Evolutionary conservation across 495 filamentous ascomycete species (phyloP).

Genomic region (Hyaloscypha hepaticicola): DNA sequence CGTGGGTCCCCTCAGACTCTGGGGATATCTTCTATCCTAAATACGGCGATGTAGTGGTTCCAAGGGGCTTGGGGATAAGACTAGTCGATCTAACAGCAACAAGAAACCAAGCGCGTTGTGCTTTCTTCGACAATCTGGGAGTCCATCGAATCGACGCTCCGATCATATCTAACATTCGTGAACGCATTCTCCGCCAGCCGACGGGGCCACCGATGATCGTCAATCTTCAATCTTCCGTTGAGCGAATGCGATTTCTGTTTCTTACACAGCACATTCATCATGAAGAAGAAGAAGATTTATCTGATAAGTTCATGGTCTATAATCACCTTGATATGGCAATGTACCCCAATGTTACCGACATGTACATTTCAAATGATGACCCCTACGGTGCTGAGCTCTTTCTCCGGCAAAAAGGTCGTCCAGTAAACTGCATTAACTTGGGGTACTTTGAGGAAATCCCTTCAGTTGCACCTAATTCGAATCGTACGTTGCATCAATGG

Average conservation of each 20-base stretch:
- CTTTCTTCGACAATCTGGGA: slow-evolving; percentile 5
- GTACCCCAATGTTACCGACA: slow-evolving; percentile 4
- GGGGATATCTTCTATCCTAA: slow-evolving; percentile 2
- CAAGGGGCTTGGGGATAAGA: slow-evolving; percentile 1
- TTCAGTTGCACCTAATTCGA: slow-evolving; percentile 1
- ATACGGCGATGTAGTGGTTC: neutral
- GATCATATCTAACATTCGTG: neutral
- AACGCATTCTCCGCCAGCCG: neutral
- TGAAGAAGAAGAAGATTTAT: neutral
- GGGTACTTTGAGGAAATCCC: slow-evolving; percentile 26
- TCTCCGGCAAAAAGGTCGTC: slow-evolving; percentile 18
- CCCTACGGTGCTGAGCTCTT: slow-evolving; percentile 31
- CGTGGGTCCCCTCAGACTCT: slow-evolving; percentile 7
- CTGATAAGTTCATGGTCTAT: slow-evolving; percentile 18
- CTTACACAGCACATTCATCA: slow-evolving; percentile 24
- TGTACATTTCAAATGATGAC: slow-evolving; percentile 28
- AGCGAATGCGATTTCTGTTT: slow-evolving; percentile 37
- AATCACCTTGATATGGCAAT: slow-evolving; percentile 6
- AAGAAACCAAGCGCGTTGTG: neutral
- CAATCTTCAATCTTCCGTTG: slow-evolving; percentile 21
- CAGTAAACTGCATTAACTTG: slow-evolving; percentile 25
- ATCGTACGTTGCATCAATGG: neutral
- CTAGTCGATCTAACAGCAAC: neutral
- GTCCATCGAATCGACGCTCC: slow-evolving; percentile 14
- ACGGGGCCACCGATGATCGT: neutral